Conservation (phyloP, 2,329 filamentous ascomycete species). For the Calonectria crousiana region DNA sequence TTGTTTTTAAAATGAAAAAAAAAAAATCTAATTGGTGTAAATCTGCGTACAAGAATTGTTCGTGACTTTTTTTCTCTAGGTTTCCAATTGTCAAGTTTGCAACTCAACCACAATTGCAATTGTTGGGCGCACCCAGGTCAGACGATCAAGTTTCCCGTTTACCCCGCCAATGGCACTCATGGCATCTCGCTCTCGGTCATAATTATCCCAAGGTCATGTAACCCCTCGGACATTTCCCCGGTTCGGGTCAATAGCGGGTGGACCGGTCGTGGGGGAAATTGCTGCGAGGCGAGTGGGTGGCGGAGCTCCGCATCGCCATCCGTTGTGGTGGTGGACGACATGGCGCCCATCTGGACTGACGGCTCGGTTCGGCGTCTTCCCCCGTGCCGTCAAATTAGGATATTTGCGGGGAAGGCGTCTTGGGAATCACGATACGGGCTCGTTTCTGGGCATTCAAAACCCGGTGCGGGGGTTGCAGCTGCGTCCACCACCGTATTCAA, state of each 20-base stretch:
- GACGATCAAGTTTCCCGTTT: neutral
- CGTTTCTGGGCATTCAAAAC: neutral
- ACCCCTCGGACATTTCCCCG: slow-evolving; percentile 21
- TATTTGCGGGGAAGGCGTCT: neutral
- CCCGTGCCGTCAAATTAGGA: slow-evolving; percentile 12
- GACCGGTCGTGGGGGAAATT: slow-evolving; percentile 11
- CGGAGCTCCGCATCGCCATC: slow-evolving; percentile 22
- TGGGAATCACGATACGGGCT: slow-evolving; percentile 2
- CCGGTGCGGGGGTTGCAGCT: neutral
- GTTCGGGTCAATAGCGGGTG: slow-evolving; percentile 13
- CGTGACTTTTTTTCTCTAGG: neutral
- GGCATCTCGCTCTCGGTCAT: slow-evolving; percentile 4
- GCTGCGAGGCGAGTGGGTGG: slow-evolving; percentile 1
- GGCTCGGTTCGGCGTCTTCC: slow-evolving; percentile 22
- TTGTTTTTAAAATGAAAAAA: too few relatives aligned
- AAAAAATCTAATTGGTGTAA: neutral
- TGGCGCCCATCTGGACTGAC: neutral
- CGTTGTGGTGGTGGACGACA: slow-evolving; percentile 5
- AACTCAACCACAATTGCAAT: neutral
- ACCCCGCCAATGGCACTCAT: slow-evolving; percentile 7
- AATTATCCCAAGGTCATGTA: slow-evolving; percentile 18
- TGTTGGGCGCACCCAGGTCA: neutral
- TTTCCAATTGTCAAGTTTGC: neutral
- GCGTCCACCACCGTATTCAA: neutral
- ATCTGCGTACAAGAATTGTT: neutral